These are phyloP conservation scores for Trametes punicea DNA, from an alignment of 768 basidiomycete species.

Conservation along the genomic window DNA sequence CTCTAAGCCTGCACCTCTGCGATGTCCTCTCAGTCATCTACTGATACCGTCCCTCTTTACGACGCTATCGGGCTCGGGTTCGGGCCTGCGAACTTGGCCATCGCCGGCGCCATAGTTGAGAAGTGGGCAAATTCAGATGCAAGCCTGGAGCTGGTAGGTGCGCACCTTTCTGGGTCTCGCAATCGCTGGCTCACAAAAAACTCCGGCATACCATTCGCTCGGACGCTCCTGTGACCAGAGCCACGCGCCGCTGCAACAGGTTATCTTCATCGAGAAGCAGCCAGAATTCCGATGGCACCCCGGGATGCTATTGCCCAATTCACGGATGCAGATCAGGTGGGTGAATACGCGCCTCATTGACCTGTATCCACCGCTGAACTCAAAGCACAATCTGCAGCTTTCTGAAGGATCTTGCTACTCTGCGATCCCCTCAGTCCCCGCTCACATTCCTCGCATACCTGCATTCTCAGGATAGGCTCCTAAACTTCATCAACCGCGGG, in stretches of 20 bases:
- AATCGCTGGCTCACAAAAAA: not conserved
- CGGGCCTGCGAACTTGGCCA: conserved; percentile 51
- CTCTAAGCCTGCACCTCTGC: not conserved
- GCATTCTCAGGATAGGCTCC: conserved; percentile 45
- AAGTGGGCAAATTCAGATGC: conserved; percentile 28
- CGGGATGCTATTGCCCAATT: conserved; percentile 50
- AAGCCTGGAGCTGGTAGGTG: conserved; percentile 16
- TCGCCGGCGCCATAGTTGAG: conserved; percentile 49
- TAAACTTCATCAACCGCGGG: conserved; percentile 52
- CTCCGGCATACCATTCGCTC: not conserved
- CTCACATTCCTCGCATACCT: conserved; percentile 54
- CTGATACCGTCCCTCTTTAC: conserved; percentile 24
- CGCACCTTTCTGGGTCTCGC: not conserved
- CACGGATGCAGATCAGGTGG: conserved; percentile 53
- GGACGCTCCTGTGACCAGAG: conserved; percentile 5
- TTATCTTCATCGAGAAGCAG: conserved; percentile 49
- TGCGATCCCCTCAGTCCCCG: conserved; percentile 48
- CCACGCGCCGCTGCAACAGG: conserved; percentile 27
- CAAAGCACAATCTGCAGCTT: conserved; percentile 33
- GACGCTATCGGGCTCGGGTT: conserved; percentile 52
- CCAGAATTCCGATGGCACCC: conserved; percentile 51
- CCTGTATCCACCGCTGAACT: conserved; percentile 1
- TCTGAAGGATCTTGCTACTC: conserved; percentile 52
- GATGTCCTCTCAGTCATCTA: not conserved
- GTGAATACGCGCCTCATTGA: not conserved